phyloP scores from a whole-genome alignment of 768 basidiomycete species.

The Panaeolus cyanescens region DNA sequence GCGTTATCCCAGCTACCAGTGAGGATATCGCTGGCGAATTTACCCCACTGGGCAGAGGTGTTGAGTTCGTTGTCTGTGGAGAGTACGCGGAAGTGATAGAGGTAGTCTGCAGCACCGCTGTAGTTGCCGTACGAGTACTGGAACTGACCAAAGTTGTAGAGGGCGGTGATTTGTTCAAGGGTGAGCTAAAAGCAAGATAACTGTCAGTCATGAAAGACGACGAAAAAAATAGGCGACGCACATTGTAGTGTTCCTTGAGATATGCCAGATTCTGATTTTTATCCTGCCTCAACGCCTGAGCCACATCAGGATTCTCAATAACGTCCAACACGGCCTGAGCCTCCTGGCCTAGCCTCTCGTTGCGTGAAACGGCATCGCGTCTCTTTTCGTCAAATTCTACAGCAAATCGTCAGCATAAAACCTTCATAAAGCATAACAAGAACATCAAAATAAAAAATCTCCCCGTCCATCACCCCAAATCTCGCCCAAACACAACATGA shows the following conservation, averaged over 20 bases:
- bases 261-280: constrained; percentile 96
- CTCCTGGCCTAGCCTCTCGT: constrained; percentile 84
- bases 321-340: constrained; percentile 94
- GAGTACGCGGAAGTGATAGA: constrained; percentile 98
- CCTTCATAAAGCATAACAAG: not conserved
- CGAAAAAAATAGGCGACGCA: constrained; percentile 37
- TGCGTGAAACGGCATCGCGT: constrained; percentile 78
- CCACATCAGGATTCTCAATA: constrained; percentile 96
- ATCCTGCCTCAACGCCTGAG: constrained; percentile 91
- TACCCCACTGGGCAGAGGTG: constrained; percentile 98
- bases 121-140: constrained; percentile 99
- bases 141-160: constrained; percentile 98
- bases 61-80: constrained; percentile 93
- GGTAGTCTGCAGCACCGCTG: constrained; percentile 93
- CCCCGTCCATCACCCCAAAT: no score
- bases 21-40: constrained; percentile 95
- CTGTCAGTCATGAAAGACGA: not conserved
- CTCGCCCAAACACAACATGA: no score
- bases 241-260: constrained; percentile 90
- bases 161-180: constrained; percentile 90
- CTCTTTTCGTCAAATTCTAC: constrained; percentile 86
- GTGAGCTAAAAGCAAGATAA: constrained; percentile 62
- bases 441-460: no score
- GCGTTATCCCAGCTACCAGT: constrained; percentile 95
- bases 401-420: not conserved